phyloP scores from a whole-genome alignment of 1,139 yeast species.

The Zygosaccharomyces pseudobailii region DNA sequence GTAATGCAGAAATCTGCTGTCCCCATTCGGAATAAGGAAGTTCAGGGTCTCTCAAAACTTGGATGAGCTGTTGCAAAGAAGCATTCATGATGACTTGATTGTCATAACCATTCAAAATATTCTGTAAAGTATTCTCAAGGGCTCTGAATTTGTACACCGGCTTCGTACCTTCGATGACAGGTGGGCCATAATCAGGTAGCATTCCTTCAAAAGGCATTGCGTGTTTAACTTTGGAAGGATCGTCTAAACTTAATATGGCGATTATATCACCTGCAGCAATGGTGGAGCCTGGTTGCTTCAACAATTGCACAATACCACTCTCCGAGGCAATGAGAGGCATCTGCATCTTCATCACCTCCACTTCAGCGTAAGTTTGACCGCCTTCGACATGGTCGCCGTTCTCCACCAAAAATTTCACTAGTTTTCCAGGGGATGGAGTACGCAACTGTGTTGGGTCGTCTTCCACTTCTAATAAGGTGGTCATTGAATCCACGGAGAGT shows the following conservation, averaged over 20 bases:
- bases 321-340: constrained; percentile 91
- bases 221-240: constrained; percentile 94
- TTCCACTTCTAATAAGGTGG: constrained; percentile 88
- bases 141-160: constrained; percentile 70
- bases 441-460: constrained; percentile 98
- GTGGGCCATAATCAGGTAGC: constrained; percentile 81
- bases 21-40: constrained; percentile 94
- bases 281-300: constrained; percentile 98
- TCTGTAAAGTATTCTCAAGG: constrained; percentile 55
- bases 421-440: constrained; percentile 98
- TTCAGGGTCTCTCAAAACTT: constrained; percentile 68
- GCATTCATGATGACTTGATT: constrained; percentile 90
- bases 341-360: constrained; percentile 98
- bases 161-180: constrained; percentile 76
- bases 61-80: constrained; percentile 67
- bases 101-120: constrained; percentile 86
- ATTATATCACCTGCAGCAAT: constrained; percentile 94
- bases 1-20: constrained; percentile 80
- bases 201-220: constrained; percentile 95
- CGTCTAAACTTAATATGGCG: constrained; percentile 91
- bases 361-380: constrained; percentile 96
- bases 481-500: constrained; percentile 88
- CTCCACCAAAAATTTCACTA: constrained; percentile 88
- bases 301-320: constrained; percentile 84
- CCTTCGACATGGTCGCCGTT: constrained; percentile 89